phyloP scores from a whole-genome alignment of 805 yeast species.

The Cyberlindnera subsufficiens region DNA sequence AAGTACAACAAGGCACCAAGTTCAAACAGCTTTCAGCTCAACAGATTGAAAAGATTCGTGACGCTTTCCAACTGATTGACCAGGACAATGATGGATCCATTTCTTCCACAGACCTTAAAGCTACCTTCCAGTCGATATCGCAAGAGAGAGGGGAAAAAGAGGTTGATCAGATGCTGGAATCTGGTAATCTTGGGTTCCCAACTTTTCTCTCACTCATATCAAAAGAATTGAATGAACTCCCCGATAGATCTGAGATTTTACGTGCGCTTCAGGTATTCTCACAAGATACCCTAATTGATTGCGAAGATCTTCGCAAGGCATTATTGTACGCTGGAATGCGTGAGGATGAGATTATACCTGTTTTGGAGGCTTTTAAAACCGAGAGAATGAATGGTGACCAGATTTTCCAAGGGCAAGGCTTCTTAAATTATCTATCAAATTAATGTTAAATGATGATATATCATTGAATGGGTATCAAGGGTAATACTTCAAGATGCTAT shows the following conservation, averaged over 20 bases:
- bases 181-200: slow-evolving; percentile 41
- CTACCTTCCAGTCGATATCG: slow-evolving; percentile 48
- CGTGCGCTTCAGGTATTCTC: slow-evolving; percentile 55
- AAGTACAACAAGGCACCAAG: background rate
- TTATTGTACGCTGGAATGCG: slow-evolving; percentile 39
- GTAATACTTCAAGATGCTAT: too few relatives aligned
- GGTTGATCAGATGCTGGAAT: slow-evolving; percentile 39
- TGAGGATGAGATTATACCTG: slow-evolving; percentile 38
- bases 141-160: slow-evolving; percentile 36
- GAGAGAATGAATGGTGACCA: slow-evolving; percentile 51
- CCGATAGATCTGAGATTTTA: slow-evolving; percentile 44
- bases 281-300: slow-evolving; percentile 38
- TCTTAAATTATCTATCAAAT: slow-evolving; percentile 37
- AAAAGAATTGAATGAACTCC: slow-evolving; percentile 42
- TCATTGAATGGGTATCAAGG: too few relatives aligned
- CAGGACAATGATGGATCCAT: slow-evolving; percentile 73
- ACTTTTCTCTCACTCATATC: slow-evolving; percentile 62
- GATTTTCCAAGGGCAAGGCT: slow-evolving; percentile 55
- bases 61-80: slow-evolving; percentile 76
- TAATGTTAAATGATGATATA: background rate
- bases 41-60: slow-evolving; percentile 61
- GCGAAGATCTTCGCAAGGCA: slow-evolving; percentile 42
- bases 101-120: slow-evolving; percentile 46
- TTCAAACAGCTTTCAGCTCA: slow-evolving; percentile 45
- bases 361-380: slow-evolving; percentile 50